phyloP scores from a whole-genome alignment of 768 basidiomycete genomes.

The Leccinum aurantiacum region DNA sequence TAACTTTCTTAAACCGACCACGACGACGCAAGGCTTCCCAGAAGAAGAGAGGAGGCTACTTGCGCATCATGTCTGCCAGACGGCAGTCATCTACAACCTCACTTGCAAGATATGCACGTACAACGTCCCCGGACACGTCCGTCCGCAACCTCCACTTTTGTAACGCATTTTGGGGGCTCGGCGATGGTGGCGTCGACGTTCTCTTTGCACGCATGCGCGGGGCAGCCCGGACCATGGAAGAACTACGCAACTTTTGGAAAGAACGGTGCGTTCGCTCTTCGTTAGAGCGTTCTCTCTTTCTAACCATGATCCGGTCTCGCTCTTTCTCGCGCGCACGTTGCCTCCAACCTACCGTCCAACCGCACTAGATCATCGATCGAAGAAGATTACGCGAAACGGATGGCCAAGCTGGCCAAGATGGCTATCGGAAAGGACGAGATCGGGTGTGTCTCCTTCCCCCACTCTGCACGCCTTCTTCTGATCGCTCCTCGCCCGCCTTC shows the following conservation, averaged over 20 bases:
- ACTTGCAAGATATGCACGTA: conserved; percentile 65
- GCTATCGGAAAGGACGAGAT: conserved; percentile 87
- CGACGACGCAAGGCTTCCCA: conserved; percentile 13
- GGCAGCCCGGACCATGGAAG: conserved; percentile 83
- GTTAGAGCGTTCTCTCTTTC: not conserved
- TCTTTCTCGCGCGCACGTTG: not conserved
- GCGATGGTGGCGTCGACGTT: conserved; percentile 88
- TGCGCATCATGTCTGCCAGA: conserved; percentile 60
- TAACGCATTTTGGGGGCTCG: conserved; percentile 93
- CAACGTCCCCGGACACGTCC: conserved; percentile 44
- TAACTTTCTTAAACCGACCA: conserved; percentile 1
- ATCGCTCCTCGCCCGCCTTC: not conserved
- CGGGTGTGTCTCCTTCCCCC: conserved; percentile 58
- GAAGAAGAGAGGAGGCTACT: conserved; percentile 2
- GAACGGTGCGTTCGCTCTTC: conserved; percentile 64
- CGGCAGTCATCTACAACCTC: conserved; percentile 84
- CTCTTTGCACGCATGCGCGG: conserved; percentile 88
- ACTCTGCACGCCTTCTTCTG: not conserved
- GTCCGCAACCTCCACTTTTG: conserved; percentile 80
- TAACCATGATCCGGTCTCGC: not conserved
- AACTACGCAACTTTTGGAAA: conserved; percentile 86
- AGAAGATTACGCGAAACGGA: conserved; percentile 90
- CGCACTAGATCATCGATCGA: conserved; percentile 75
- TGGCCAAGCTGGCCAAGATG: conserved; percentile 75
- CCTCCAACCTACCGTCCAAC: not conserved